Evolutionary conservation across 208 protist genomes (phyloP).

Genomic region (Polymyxa betae): DNA sequence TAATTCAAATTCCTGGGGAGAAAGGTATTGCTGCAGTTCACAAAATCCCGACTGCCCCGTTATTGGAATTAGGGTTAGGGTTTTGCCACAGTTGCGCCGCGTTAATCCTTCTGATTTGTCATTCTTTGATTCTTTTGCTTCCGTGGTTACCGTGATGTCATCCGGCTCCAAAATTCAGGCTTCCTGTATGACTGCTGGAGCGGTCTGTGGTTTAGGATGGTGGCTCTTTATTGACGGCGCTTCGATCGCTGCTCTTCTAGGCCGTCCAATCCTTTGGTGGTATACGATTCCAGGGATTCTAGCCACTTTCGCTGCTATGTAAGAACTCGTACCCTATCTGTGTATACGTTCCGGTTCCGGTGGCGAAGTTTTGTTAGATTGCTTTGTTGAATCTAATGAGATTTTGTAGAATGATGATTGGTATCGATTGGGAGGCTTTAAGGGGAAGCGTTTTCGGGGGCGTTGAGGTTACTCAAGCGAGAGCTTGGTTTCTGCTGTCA

Average conservation of each 20-base stretch:
- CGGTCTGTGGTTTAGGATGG: neutral
- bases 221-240: conserved; percentile 23
- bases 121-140: too few relatives aligned
- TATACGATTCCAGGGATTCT: neutral
- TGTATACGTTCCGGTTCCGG: neutral
- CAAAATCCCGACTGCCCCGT: too few relatives aligned
- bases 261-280: neutral
- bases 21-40: too few relatives aligned
- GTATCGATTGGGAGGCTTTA: neutral
- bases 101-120: too few relatives aligned
- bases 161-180: neutral
- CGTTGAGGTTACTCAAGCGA: neutral
- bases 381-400: too few relatives aligned
- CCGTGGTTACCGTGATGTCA: too few relatives aligned
- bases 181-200: neutral
- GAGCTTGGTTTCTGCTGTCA: neutral
- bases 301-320: neutral
- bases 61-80: too few relatives aligned
- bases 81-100: too few relatives aligned
- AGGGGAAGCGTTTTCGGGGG: neutral
- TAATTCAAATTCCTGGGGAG: too few relatives aligned
- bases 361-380: too few relatives aligned
- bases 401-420: neutral
- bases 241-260: neutral
- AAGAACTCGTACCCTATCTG: neutral